Percentiles rank a stretch among this genome's conserved stretches.
phyloP scores from a whole-genome alignment of 306 rosid genomes.

The Malus domestica region ASM211411v1 NC_041801.1:4927001-4927500 shows the following conservation, averaged over 20 bases:
- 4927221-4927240: conserved; percentile 19
- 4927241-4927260: conserved; percentile 2
- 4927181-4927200: conserved; percentile 10
- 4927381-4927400: no score
- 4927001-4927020: no score
- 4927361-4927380: background rate
- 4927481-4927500: background rate
- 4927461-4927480: background rate
- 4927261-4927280: conserved; percentile 15
- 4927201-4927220: conserved; percentile 23
- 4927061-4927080: no score
- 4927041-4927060: no score
- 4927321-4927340: background rate
- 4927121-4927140: background rate
- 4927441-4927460: background rate
- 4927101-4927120: no score
- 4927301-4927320: background rate
- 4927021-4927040: no score
- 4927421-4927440: background rate
- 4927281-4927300: background rate
- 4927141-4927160: conserved; percentile 1
- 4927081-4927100: no score
- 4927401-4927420: background rate
- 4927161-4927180: conserved; percentile 7
- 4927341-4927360: background rate